Evolutionary conservation across 257 asterid genomes (phyloP).

Genomic region (Pogostemon cablin): DNA sequence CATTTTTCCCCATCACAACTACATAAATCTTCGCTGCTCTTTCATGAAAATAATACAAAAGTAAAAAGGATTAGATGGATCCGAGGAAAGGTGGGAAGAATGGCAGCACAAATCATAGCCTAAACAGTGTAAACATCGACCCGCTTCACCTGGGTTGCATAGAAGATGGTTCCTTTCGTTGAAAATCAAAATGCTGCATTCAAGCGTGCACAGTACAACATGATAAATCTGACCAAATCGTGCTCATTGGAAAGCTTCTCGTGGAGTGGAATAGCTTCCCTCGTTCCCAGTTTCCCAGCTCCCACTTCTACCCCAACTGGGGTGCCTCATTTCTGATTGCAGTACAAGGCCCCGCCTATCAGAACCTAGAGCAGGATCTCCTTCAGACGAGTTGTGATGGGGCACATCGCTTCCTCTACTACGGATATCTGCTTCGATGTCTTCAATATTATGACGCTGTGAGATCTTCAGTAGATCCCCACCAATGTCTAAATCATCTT

Average conservation of each 20-base stretch:
- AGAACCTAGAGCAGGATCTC: conserved; percentile 69
- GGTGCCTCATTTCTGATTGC: conserved; percentile 54
- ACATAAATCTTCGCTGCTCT: conserved; percentile 38
- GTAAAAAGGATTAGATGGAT: conserved; percentile 20
- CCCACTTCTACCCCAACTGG: conserved; percentile 73
- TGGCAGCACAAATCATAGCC: conserved; percentile 36
- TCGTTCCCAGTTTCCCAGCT: conserved; percentile 66
- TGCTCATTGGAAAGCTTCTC: conserved; percentile 52
- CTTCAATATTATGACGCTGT: conserved; percentile 91
- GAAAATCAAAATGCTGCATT: conserved; percentile 36
- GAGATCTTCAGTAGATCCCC: conserved; percentile 95
- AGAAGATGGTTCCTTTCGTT: conserved; percentile 27
- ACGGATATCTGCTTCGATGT: conserved; percentile 85
- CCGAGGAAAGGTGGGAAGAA: conserved; percentile 30
- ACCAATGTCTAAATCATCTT: conserved; percentile 84
- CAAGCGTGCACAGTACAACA: conserved; percentile 34
- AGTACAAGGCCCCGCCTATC: conserved; percentile 57
- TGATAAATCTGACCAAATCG: background rate
- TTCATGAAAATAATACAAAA: conserved; percentile 32
- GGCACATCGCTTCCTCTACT: conserved; percentile 87
- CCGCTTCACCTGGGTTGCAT: conserved; percentile 29
- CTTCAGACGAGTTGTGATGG: conserved; percentile 70
- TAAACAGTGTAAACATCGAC: conserved; percentile 31
- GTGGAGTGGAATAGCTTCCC: conserved; percentile 44
- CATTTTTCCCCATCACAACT: conserved; percentile 35